These are phyloP conservation scores for Euphorbia pulcherrima DNA, from an alignment of 345 rosid genomes.

Conservation along the genomic window DNA sequence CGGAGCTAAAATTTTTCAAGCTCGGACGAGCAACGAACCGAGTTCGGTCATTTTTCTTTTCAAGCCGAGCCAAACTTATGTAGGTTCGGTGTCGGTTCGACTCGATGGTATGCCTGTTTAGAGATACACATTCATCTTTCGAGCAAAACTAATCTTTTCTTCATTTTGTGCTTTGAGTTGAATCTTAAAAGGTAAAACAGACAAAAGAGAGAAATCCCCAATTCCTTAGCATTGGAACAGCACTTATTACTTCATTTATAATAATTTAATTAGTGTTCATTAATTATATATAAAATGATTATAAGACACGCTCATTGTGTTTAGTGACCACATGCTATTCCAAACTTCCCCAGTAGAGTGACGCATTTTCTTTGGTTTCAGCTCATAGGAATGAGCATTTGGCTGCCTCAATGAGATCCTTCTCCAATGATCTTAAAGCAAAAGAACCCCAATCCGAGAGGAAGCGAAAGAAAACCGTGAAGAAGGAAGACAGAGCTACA, in stretches of 20 bases:
- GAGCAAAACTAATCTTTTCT: too few species aligned
- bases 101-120: too few species aligned
- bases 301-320: background rate
- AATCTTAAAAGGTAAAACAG: background rate
- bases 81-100: too few species aligned
- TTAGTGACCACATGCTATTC: background rate
- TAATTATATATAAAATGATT: too few species aligned
- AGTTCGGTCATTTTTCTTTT: too few species aligned
- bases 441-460: slow-evolving; percentile 69
- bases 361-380: slow-evolving; percentile 29
- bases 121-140: background rate
- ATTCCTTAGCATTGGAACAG: background rate
- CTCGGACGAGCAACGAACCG: too few species aligned
- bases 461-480: slow-evolving; percentile 60
- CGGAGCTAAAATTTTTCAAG: too few species aligned
- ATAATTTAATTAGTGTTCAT: too few species aligned
- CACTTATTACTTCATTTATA: background rate
- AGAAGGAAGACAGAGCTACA: slow-evolving; percentile 40
- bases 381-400: slow-evolving; percentile 84
- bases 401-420: slow-evolving; percentile 52
- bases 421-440: slow-evolving; percentile 56
- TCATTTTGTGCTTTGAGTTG: background rate
- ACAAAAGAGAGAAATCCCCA: background rate
- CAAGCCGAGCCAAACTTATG: too few species aligned
- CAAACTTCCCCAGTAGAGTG: background rate